Percentiles rank a stretch among this genome's conserved stretches.
Conservation (phyloP, 257 asterid genomes). For the Nicotiana paniculata region DNA sequence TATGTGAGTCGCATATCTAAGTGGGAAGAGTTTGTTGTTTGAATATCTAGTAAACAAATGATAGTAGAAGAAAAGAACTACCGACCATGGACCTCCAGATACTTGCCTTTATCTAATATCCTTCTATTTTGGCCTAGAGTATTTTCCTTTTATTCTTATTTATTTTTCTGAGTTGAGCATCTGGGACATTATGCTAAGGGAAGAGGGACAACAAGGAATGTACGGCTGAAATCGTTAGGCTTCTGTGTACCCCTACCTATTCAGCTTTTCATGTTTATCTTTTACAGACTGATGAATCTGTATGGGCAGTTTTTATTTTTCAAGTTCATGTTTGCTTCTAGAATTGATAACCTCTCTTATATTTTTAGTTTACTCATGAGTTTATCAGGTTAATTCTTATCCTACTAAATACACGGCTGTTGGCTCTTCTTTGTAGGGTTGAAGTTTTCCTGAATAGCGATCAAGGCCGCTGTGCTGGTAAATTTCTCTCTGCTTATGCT, state of each 20-base stretch:
- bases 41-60: not conserved
- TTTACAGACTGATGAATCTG: not conserved
- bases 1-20: not conserved
- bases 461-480: slow-evolving; percentile 83
- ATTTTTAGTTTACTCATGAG: not conserved
- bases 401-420: not conserved
- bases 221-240: not conserved
- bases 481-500: slow-evolving; percentile 75
- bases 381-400: not conserved
- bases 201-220: not conserved
- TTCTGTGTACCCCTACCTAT: not conserved
- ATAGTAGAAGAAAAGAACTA: not conserved
- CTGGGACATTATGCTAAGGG: not conserved
- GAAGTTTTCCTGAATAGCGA: slow-evolving; percentile 79
- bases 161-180: not conserved
- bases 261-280: not conserved
- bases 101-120: not conserved
- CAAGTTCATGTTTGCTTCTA: not conserved
- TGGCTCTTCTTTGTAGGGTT: slow-evolving; percentile 47
- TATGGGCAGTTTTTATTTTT: not conserved
- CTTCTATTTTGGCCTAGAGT: not conserved
- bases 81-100: not conserved
- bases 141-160: not conserved
- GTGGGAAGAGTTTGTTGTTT: not conserved
- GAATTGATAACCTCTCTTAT: not conserved